Conservation (phyloP, 2,329 filamentous ascomycete genomes). For the Hypoxylon sp. region DNA sequence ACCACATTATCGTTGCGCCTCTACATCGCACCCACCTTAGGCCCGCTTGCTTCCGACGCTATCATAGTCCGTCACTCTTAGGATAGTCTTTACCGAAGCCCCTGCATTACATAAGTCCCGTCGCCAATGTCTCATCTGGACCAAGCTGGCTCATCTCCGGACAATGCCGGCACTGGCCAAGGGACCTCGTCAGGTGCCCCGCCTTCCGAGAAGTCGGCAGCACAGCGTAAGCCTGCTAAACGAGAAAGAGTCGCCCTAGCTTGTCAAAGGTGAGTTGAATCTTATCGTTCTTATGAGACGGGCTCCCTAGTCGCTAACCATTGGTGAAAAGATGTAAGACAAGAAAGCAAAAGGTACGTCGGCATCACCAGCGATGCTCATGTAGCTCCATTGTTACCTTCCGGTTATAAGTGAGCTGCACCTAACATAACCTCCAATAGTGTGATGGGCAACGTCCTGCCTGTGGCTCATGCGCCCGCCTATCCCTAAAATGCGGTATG, state of each 20-base stretch:
- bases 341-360: slow-evolving; percentile 49
- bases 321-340: slow-evolving; percentile 46
- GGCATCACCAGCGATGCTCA: not conserved
- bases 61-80: slow-evolving; percentile 18
- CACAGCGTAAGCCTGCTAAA: slow-evolving; percentile 46
- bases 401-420: not conserved
- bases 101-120: slow-evolving; percentile 16
- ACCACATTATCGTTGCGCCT: slow-evolving; percentile 7
- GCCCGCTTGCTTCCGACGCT: slow-evolving; percentile 30
- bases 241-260: slow-evolving; percentile 50
- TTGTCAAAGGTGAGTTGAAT: slow-evolving; percentile 41
- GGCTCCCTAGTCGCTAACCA: slow-evolving; percentile 13
- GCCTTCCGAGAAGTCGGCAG: slow-evolving; percentile 37
- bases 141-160: slow-evolving; percentile 44
- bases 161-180: slow-evolving; percentile 39
- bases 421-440: slow-evolving; percentile 31
- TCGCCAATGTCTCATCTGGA: slow-evolving; percentile 43
- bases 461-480: slow-evolving; percentile 48
- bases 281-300: not conserved
- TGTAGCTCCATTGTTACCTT: not conserved
- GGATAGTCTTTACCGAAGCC: slow-evolving; percentile 32
- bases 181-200: slow-evolving; percentile 35
- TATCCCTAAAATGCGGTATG: slow-evolving; percentile 50
- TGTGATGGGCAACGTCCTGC: slow-evolving; percentile 50
- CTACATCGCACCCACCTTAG: slow-evolving; percentile 19